phyloP scores from a whole-genome alignment of 306 rosid species.

The Medicago lupulina region DNA sequence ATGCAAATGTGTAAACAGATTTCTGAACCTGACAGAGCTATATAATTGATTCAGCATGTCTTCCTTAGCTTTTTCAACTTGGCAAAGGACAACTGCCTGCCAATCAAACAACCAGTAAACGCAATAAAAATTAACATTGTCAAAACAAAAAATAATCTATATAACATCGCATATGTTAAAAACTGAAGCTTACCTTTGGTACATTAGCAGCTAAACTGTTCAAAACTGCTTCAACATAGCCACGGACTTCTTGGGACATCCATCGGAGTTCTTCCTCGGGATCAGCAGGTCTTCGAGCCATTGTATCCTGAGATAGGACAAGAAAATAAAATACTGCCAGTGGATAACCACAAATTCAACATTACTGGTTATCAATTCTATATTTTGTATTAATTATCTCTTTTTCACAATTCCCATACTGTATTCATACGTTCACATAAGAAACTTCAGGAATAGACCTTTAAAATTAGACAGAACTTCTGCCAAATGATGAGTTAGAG shows the following conservation, averaged over 20 bases:
- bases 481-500: background rate
- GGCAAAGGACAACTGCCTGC: slow-evolving; percentile 98
- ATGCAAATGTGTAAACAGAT: slow-evolving; percentile 31
- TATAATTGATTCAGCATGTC: slow-evolving; percentile 96
- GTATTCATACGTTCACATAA: background rate
- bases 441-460: slow-evolving; percentile 20
- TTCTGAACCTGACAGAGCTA: slow-evolving; percentile 83
- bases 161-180: slow-evolving; percentile 9
- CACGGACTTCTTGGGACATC: slow-evolving; percentile 99
- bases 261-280: slow-evolving; percentile 99
- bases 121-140: slow-evolving; percentile 39
- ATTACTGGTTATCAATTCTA: slow-evolving; percentile 9
- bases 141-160: background rate
- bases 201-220: slow-evolving; percentile 99
- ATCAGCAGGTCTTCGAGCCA: slow-evolving; percentile 95
- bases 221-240: slow-evolving; percentile 96
- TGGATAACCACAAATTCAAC: slow-evolving; percentile 15
- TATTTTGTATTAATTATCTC: background rate
- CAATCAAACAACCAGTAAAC: slow-evolving; percentile 47
- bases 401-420: background rate
- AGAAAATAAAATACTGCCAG: background rate
- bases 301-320: slow-evolving; percentile 68
- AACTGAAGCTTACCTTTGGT: slow-evolving; percentile 69
- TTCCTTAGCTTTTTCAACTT: slow-evolving; percentile 98
- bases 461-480: background rate